Evolutionary conservation across 2,329 filamentous ascomycete genomes (phyloP).

Genomic region (Trichophyton rubrum): DNA sequence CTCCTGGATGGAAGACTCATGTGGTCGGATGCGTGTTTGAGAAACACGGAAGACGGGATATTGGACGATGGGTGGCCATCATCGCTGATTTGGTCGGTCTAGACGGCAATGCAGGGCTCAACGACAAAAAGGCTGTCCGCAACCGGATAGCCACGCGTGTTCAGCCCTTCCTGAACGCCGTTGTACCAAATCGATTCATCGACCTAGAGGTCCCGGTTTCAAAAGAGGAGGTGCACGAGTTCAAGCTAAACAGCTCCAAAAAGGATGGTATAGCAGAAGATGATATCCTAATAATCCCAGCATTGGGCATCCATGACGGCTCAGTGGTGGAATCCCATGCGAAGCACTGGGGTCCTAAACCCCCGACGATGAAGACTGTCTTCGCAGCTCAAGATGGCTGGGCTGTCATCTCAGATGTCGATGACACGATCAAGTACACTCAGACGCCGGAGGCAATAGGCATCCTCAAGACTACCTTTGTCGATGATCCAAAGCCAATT

Average conservation of each 20-base stretch:
- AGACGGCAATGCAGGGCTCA: conserved; percentile 40
- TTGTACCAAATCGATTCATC: conserved; percentile 57
- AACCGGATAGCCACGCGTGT: conserved; percentile 47
- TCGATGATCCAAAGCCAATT: conserved; percentile 58
- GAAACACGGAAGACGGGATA: conserved; percentile 52
- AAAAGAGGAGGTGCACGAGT: conserved; percentile 24
- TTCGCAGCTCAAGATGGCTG: conserved; percentile 69
- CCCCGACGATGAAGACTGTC: conserved; percentile 54
- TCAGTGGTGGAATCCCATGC: conserved; percentile 32
- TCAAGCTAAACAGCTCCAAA: conserved; percentile 57
- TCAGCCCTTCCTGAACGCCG: conserved; percentile 61
- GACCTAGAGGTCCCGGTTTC: conserved; percentile 50
- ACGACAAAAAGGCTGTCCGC: conserved; percentile 46
- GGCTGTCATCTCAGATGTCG: conserved; percentile 78
- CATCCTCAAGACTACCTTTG: conserved; percentile 73
- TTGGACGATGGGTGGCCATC: conserved; percentile 56
- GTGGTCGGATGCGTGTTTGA: conserved; percentile 74
- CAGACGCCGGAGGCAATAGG: conserved; percentile 67
- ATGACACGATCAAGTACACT: conserved; percentile 91
- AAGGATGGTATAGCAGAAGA: conserved; percentile 61
- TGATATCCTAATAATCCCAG: conserved; percentile 36
- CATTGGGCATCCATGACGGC: conserved; percentile 35
- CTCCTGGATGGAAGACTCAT: conserved; percentile 60
- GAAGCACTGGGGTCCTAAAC: conserved; percentile 14
- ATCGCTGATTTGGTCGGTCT: conserved; percentile 59